Evolutionary conservation across 164 flowering plant genomes (phyloP), one percentile per base, ranked within the genome.

Genomic region (Berberis thunbergii): DNA sequence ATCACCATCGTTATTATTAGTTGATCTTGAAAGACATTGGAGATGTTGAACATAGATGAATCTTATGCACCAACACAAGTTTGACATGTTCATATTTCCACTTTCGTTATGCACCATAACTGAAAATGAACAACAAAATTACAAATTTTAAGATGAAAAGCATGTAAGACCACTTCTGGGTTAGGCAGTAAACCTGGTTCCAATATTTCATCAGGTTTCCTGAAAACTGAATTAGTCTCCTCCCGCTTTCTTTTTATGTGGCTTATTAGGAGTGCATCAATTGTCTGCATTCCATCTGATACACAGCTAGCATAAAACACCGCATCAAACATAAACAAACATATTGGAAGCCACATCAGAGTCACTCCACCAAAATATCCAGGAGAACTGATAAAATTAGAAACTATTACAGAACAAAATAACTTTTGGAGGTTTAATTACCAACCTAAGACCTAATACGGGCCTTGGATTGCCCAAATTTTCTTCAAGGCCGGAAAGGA

Each of bases 221-320:
- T 66, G 41, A 54, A 3, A 62, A 50, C 74, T 58, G 79, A 61
- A 61, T 73, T 59, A 41, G 53, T 64, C 54, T 63, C 84, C 59
- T 78, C 80, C 69, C 89, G 78, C 76, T 91, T 90, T 69, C 96
- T 83, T 71, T 88, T 88, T 62, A 75, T 11, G 71, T 77, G 86
- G 81, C 89, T 81, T 39, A 97, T 88, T 40, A 95, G 77, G 26
- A 95, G 89, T 49, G 97, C 80, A 78, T 95, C 99, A 66, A 95
- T 70, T 58, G 99, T 88, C 79, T 82, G 96, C 88, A 85, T 85
- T 69, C 83, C 84, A 84, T 95, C 99, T 81, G 87, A 77, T 72
- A 87, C 75, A 79, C 96, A 85, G 72, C 97, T 94, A 84, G 75
- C 75, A 83, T 2, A 70, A n/a, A 68, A 68, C 9, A 73, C 39